These are phyloP conservation scores for Fusarium odoratissimum DNA, from an alignment of 2,329 filamentous ascomycete species.

Conservation along the genomic window DNA sequence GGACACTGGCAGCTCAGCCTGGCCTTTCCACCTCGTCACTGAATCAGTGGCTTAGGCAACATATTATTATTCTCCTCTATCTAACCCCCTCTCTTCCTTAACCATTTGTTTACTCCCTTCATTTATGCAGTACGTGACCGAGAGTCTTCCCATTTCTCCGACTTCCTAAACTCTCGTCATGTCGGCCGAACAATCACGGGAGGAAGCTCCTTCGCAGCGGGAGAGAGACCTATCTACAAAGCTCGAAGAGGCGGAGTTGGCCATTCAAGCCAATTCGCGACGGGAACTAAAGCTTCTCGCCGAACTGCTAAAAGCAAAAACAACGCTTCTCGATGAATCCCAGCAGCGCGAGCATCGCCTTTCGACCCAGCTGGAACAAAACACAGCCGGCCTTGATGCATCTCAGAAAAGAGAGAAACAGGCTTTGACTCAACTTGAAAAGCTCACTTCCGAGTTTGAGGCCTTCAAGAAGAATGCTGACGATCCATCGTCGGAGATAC, in stretches of 20 bases:
- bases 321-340: background rate
- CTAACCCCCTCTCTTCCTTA: background rate
- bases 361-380: background rate
- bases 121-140: background rate
- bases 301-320: slow-evolving; percentile 16
- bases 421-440: background rate
- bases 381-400: background rate
- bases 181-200: background rate
- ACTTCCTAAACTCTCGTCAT: background rate
- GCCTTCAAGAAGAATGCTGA: background rate
- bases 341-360: slow-evolving; percentile 8
- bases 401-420: background rate
- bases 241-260: slow-evolving; percentile 7
- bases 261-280: background rate
- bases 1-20: background rate
- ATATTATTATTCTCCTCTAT: background rate
- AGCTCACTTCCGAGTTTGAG: background rate
- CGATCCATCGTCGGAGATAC: background rate
- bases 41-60: background rate
- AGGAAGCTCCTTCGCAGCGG: background rate
- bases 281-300: slow-evolving; percentile 1
- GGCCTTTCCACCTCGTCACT: background rate
- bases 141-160: background rate
- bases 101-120: background rate
- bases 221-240: slow-evolving; percentile 14